Percentiles rank a stretch among this genome's conserved stretches.
Conservation (phyloP, 108 stramenopile genomes). For the Tribonema minus region DNA sequence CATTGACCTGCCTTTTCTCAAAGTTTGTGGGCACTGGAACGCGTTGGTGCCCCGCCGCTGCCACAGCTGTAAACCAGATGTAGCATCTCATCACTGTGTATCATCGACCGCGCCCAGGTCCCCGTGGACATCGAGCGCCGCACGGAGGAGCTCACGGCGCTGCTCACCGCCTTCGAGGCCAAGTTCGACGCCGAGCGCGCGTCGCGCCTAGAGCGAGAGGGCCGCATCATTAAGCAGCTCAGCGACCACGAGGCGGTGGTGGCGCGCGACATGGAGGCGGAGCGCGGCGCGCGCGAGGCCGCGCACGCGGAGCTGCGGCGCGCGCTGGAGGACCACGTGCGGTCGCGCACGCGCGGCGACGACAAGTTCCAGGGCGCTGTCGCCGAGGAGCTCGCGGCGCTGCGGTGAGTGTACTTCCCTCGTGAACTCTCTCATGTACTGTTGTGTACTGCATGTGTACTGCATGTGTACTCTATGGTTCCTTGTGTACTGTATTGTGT, state of each 20-base stretch:
- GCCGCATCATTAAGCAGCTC: slow-evolving; percentile 75
- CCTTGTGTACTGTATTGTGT: no score
- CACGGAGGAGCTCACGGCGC: slow-evolving; percentile 27
- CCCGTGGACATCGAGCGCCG: slow-evolving; percentile 40
- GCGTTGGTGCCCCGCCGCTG: no score
- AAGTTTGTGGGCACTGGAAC: no score
- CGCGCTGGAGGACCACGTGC: slow-evolving; percentile 50
- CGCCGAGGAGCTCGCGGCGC: slow-evolving; percentile 64
- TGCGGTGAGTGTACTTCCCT: no score
- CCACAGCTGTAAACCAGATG: no score
- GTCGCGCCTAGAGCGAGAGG: slow-evolving; percentile 74
- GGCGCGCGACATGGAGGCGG: slow-evolving; percentile 56
- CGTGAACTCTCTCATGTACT: no score
- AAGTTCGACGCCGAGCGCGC: slow-evolving; percentile 74
- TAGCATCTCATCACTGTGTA: no score
- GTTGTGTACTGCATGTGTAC: no score
- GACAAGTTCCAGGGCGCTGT: slow-evolving; percentile 64
- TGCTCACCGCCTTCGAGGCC: slow-evolving; percentile 37
- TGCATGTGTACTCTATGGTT: no score
- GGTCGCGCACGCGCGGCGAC: slow-evolving; percentile 41
- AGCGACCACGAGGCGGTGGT: slow-evolving; percentile 72
- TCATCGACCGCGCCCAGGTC: no score
- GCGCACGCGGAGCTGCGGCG: slow-evolving; percentile 20
- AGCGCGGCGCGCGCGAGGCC: slow-evolving; percentile 43
- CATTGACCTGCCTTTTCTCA: no score